These are phyloP conservation scores for Lachancea kluyveri DNA, from an alignment of 805 yeast species.

Conservation along the genomic window DNA sequence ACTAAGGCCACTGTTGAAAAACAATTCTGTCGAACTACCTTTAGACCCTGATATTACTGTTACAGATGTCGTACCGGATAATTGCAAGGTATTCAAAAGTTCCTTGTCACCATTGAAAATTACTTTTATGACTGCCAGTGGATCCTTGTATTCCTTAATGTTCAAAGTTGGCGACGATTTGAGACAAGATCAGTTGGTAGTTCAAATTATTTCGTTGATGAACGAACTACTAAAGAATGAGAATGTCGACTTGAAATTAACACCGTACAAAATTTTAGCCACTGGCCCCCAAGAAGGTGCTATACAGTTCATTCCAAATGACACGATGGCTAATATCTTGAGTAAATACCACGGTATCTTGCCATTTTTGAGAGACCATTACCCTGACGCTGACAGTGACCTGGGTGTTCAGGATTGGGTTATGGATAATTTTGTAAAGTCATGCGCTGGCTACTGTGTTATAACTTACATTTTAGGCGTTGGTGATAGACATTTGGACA, in stretches of 20 bases:
- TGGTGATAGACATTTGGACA: constrained; percentile 95
- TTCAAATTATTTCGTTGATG: constrained; percentile 87
- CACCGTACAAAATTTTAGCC: constrained; percentile 87
- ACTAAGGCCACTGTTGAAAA: constrained; percentile 34
- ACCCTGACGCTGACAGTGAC: constrained; percentile 42
- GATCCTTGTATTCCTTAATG: constrained; percentile 66
- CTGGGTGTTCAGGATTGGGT: constrained; percentile 40
- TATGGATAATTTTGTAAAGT: constrained; percentile 90
- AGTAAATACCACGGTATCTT: constrained; percentile 71
- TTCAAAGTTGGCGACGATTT: constrained; percentile 93
- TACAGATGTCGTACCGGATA: constrained; percentile 71
- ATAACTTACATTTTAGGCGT: constrained; percentile 92
- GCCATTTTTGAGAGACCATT: constrained; percentile 59
- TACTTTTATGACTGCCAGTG: constrained; percentile 55
- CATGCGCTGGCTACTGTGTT: constrained; percentile 97
- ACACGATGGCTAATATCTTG: constrained; percentile 75
- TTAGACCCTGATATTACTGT: constrained; percentile 73
- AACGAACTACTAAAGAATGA: constrained; percentile 83
- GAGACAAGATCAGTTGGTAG: constrained; percentile 94
- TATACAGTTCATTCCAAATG: constrained; percentile 90
- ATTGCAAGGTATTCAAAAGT: constrained; percentile 83
- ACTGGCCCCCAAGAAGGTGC: constrained; percentile 90
- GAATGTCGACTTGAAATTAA: constrained; percentile 78
- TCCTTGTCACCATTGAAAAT: constrained; percentile 85
- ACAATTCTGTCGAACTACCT: constrained; percentile 62